Conservation (phyloP, 1,139 yeast species). For the Taphrina wiesneri region DNA sequence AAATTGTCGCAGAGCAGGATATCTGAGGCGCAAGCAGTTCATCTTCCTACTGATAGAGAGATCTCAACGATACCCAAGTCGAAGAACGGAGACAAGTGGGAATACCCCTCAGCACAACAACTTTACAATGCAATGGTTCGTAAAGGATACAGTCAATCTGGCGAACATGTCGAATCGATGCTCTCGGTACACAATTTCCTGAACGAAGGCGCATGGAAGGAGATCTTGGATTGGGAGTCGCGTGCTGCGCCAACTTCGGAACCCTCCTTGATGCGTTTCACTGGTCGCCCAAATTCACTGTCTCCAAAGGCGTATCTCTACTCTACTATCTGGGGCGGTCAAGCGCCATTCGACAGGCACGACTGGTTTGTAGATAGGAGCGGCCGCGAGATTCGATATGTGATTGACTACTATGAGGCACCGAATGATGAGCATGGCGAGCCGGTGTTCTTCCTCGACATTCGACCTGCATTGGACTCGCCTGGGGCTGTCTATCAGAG, state of each 20-base stretch:
- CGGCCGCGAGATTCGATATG: conserved; percentile 68
- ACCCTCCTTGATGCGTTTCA: conserved; percentile 81
- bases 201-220: conserved; percentile 98
- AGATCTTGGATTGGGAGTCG: conserved; percentile 84
- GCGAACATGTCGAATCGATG: conserved; percentile 95
- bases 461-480: conserved; percentile 85
- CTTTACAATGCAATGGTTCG: conserved; percentile 97
- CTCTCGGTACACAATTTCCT: conserved; percentile 94
- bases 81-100: conserved; percentile 65
- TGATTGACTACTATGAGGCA: conserved; percentile 89
- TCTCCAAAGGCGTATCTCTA: conserved; percentile 85
- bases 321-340: conserved; percentile 61
- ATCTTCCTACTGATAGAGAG: conserved; percentile 79
- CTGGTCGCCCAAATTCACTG: conserved; percentile 85
- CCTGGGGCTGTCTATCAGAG: conserved; percentile 31
- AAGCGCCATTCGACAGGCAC: conserved; percentile 95
- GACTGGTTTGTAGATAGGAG: conserved; percentile 93
- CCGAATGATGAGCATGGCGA: conserved; percentile 89
- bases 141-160: conserved; percentile 83
- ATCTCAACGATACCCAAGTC: conserved; percentile 88
- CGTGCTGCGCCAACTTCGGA: conserved; percentile 52
- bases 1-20: conserved; percentile 59
- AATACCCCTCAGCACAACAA: conserved; percentile 98
- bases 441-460: conserved; percentile 88
- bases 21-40: conserved; percentile 78